Evolutionary conservation across 2,329 filamentous ascomycete genomes (phyloP).

Genomic region (Chaetomium sp.): DNA sequence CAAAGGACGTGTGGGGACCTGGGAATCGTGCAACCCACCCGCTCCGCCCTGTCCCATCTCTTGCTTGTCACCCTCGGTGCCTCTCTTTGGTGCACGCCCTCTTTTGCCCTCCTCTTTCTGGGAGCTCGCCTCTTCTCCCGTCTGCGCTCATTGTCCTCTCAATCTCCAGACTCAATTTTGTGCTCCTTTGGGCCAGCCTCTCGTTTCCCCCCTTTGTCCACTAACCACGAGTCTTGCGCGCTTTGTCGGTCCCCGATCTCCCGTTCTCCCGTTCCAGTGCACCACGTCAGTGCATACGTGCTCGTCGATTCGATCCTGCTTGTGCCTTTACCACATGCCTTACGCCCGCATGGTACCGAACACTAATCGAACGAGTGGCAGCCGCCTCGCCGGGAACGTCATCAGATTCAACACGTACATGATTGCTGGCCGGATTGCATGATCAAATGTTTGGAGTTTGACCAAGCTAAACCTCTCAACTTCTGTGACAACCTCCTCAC

Average conservation of each 20-base stretch:
- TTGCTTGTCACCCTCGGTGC: slow-evolving; percentile 17
- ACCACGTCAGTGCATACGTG: no score
- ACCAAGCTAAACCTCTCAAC: no score
- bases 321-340: not conserved
- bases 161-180: slow-evolving; percentile 13
- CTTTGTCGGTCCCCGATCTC: no score
- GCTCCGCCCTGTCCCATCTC: slow-evolving; percentile 16
- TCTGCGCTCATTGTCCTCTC: not conserved
- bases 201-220: slow-evolving; percentile 1
- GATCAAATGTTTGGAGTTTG: not conserved
- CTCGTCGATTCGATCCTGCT: not conserved
- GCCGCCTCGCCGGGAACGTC: not conserved
- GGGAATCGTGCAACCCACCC: slow-evolving; percentile 20
- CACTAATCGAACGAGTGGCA: not conserved
- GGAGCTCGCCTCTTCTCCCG: slow-evolving; percentile 14
- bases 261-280: no score
- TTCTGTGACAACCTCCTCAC: not conserved
- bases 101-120: slow-evolving; percentile 5
- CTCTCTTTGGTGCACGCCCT: slow-evolving; percentile 11
- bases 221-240: not conserved
- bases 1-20: slow-evolving; percentile 12
- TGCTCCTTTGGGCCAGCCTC: slow-evolving; percentile 10
- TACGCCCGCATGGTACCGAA: not conserved
- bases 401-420: not conserved
- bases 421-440: not conserved